Percentiles rank a stretch among this genome's conserved stretches.
Evolutionary conservation across 768 basidiomycete genomes (phyloP).

Genomic region (Pilatotrama ljubarskyi): DNA sequence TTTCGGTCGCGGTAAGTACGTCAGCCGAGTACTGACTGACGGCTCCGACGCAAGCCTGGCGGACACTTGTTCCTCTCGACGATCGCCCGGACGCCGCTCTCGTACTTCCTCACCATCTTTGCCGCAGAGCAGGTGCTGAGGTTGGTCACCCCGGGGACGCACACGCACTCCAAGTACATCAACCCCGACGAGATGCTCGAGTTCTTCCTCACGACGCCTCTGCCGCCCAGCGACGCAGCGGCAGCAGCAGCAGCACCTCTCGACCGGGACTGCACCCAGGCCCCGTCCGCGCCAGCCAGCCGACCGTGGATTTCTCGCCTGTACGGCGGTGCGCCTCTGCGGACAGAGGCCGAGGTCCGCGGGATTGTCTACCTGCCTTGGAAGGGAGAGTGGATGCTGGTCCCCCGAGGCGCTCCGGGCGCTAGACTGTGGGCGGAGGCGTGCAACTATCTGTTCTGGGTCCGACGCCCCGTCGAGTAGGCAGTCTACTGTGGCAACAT

Average conservation of each 20-base stretch:
- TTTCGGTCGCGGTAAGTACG: no score
- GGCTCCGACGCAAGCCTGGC: conserved; percentile 63
- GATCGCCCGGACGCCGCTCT: conserved; percentile 80
- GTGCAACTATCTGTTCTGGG: conserved; percentile 88
- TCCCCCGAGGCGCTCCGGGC: conserved; percentile 50
- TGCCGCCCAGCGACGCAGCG: neutral
- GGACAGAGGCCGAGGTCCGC: conserved; percentile 75
- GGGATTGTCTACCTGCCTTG: conserved; percentile 79
- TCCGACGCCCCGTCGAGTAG: conserved; percentile 56
- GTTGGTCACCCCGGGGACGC: conserved; percentile 84
- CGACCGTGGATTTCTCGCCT: conserved; percentile 61
- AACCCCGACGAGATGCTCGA: conserved; percentile 81
- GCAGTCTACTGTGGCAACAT: neutral
- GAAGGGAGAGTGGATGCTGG: conserved; percentile 66
- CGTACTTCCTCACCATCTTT: conserved; percentile 69
- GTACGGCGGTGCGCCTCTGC: conserved; percentile 50
- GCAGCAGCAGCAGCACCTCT: conserved; percentile 19
- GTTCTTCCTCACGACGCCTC: conserved; percentile 61
- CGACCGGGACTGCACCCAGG: neutral
- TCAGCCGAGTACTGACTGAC: neutral
- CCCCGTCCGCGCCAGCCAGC: neutral
- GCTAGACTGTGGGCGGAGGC: conserved; percentile 40
- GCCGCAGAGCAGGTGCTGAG: conserved; percentile 82
- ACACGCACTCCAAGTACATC: conserved; percentile 88
- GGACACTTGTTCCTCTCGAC: conserved; percentile 96